Conservation (phyloP, 2,329 filamentous ascomycete genomes). For the Fusarium nygamai region DNA sequence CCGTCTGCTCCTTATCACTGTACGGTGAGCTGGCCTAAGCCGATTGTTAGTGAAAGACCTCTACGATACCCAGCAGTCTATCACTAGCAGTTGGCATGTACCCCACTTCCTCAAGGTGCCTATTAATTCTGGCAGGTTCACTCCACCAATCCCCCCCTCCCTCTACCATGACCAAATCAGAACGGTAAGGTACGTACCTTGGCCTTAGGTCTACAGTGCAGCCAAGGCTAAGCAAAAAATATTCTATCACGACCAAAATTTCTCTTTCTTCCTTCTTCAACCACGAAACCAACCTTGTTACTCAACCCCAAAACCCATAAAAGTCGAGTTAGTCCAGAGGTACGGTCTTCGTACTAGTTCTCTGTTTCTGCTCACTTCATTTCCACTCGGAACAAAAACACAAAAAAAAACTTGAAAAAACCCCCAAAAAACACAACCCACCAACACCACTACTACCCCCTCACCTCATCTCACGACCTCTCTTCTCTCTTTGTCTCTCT, state of each 20-base stretch:
- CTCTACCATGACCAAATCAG: constrained; percentile 37
- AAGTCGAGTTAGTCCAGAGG: constrained; percentile 63
- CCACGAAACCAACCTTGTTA: constrained; percentile 62
- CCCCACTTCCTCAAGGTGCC: constrained; percentile 11
- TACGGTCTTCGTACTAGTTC: constrained; percentile 67
- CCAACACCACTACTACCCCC: constrained; percentile 25
- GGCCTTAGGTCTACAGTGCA: constrained; percentile 34
- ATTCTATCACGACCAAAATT: constrained; percentile 49
- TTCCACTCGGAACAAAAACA: constrained; percentile 61
- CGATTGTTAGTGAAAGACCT: constrained; percentile 28
- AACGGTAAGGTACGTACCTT: constrained; percentile 33
- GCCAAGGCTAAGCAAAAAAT: constrained; percentile 47
- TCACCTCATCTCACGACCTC: constrained; percentile 33
- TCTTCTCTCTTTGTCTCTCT: constrained; percentile 41
- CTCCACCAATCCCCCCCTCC: constrained; percentile 37
- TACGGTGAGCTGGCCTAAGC: background rate
- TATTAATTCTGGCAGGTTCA: constrained; percentile 33
- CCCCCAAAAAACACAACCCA: constrained; percentile 58
- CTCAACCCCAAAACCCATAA: constrained; percentile 55
- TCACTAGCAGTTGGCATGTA: constrained; percentile 23
- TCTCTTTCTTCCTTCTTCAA: constrained; percentile 55
- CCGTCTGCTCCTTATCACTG: constrained; percentile 12
- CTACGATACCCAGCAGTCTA: constrained; percentile 9
- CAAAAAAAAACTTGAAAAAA: constrained; percentile 71
- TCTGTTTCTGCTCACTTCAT: constrained; percentile 68